phyloP scores from a whole-genome alignment of 495 filamentous ascomycete genomes.

The Cladorrhinum samala region DNA sequence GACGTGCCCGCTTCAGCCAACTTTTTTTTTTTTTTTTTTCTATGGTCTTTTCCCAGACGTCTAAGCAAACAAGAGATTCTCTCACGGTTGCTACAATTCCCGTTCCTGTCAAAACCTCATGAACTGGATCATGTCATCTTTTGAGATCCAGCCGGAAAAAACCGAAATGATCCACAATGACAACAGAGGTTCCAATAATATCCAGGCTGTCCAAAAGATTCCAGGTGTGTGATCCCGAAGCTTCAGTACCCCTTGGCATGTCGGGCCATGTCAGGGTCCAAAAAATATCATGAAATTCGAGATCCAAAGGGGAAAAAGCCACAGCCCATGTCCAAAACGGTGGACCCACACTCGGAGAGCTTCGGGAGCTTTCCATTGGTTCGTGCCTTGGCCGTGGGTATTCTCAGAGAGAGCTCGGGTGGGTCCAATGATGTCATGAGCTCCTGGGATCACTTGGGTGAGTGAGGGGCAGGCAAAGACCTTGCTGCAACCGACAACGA shows the following conservation, averaged over 20 bases:
- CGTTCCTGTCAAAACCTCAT: too few species aligned
- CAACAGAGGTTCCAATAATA: too few species aligned
- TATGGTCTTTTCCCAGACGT: background rate
- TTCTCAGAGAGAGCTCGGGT: background rate
- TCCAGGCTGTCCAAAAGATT: too few species aligned
- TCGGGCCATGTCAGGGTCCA: too few species aligned
- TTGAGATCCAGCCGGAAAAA: too few species aligned
- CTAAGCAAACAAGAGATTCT: too few species aligned
- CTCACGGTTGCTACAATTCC: background rate
- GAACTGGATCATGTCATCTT: too few species aligned
- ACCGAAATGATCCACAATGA: too few species aligned
- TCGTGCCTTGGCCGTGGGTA: background rate
- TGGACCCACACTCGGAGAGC: background rate
- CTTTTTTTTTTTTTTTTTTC: background rate
- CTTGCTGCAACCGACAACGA: slow-evolving; percentile 6
- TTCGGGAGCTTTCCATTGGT: slow-evolving; percentile 16
- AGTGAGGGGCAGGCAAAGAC: background rate
- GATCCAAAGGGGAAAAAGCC: background rate
- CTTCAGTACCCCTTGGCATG: too few species aligned
- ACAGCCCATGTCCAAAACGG: too few species aligned
- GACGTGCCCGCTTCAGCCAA: slow-evolving; percentile 9
- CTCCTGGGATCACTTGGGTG: slow-evolving; percentile 9
- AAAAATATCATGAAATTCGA: too few species aligned
- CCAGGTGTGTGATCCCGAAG: too few species aligned
- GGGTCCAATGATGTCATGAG: slow-evolving; percentile 29